Evolutionary conservation across 768 basidiomycete genomes (phyloP).

Genomic region (Tulasnella sp.): DNA sequence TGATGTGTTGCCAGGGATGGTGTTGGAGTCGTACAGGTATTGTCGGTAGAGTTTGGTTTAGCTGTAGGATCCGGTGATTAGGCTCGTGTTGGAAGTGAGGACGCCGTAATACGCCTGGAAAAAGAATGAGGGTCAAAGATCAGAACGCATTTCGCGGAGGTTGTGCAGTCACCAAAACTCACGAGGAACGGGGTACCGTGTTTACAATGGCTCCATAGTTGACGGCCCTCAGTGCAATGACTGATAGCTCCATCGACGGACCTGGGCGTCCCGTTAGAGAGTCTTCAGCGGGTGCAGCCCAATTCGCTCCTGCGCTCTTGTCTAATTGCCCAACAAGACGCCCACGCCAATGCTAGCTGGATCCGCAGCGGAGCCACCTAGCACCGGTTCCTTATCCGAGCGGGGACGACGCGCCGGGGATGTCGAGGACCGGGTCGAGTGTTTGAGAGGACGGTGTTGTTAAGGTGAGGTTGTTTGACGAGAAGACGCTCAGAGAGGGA

Average conservation of each 20-base stretch:
- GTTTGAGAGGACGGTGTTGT: slow-evolving; percentile 17
- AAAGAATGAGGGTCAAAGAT: neutral
- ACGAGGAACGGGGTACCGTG: slow-evolving; percentile 36
- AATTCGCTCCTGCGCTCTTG: slow-evolving; percentile 30
- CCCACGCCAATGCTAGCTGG: slow-evolving; percentile 30
- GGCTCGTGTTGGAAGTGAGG: slow-evolving; percentile 21
- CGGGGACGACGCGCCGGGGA: slow-evolving; percentile 26
- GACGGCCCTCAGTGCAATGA: slow-evolving; percentile 36
- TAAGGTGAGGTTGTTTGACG: slow-evolving; percentile 12
- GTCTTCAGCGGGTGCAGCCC: slow-evolving; percentile 34
- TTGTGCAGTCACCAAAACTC: slow-evolving; percentile 33
- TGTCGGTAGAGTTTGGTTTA: slow-evolving; percentile 37
- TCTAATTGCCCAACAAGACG: slow-evolving; percentile 29
- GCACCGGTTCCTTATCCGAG: slow-evolving; percentile 31
- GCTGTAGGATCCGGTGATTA: slow-evolving; percentile 33
- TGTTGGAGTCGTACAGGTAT: slow-evolving; percentile 28
- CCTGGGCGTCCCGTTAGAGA: slow-evolving; percentile 31
- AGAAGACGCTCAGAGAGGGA: slow-evolving; percentile 35
- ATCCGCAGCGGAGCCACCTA: slow-evolving; percentile 37
- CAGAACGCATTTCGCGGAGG: neutral
- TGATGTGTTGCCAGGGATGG: slow-evolving; percentile 37
- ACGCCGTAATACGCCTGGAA: slow-evolving; percentile 37
- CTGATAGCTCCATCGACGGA: slow-evolving; percentile 36
- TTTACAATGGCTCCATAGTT: slow-evolving; percentile 33
- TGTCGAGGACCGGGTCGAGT: slow-evolving; percentile 31